These are phyloP conservation scores for Boletus vermiculosoides DNA, from an alignment of 768 basidiomycete genomes.

Conservation along the genomic window DNA sequence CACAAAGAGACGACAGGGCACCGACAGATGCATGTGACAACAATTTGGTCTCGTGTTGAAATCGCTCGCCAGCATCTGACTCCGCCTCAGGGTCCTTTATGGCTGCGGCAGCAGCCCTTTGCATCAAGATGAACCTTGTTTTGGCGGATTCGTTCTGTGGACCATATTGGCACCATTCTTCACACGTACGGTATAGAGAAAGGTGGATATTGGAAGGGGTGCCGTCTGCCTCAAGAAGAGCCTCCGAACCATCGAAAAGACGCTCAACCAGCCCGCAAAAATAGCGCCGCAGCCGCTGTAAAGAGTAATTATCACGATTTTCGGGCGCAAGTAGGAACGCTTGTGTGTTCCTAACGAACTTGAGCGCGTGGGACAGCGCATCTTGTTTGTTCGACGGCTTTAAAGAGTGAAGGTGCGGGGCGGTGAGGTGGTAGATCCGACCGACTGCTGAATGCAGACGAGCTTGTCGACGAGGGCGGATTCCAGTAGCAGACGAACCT, in stretches of 20 bases:
- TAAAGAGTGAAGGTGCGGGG: slow-evolving; percentile 70
- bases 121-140: slow-evolving; percentile 69
- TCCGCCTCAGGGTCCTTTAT: slow-evolving; percentile 55
- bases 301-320: slow-evolving; percentile 68
- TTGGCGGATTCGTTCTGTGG: slow-evolving; percentile 70
- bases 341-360: slow-evolving; percentile 84
- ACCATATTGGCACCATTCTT: slow-evolving; percentile 92
- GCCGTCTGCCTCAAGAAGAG: slow-evolving; percentile 70
- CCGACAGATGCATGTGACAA: slow-evolving; percentile 84
- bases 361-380: slow-evolving; percentile 75
- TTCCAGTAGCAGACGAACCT: slow-evolving; percentile 42
- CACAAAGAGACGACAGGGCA: slow-evolving; percentile 83
- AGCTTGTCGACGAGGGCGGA: slow-evolving; percentile 68
- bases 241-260: slow-evolving; percentile 73
- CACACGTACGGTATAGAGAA: slow-evolving; percentile 78
- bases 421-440: slow-evolving; percentile 84
- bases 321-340: slow-evolving; percentile 70
- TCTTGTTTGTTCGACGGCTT: slow-evolving; percentile 66
- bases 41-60: slow-evolving; percentile 65
- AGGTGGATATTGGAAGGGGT: slow-evolving; percentile 74
- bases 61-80: slow-evolving; percentile 52
- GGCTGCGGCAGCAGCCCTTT: slow-evolving; percentile 57
- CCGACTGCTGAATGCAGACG: slow-evolving; percentile 84
- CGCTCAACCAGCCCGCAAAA: slow-evolving; percentile 90
- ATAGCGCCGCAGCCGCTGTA: slow-evolving; percentile 82